These are phyloP conservation scores for Helminthosporium solani DNA, from an alignment of 2,329 filamentous ascomycete genomes.

Conservation along the genomic window DNA sequence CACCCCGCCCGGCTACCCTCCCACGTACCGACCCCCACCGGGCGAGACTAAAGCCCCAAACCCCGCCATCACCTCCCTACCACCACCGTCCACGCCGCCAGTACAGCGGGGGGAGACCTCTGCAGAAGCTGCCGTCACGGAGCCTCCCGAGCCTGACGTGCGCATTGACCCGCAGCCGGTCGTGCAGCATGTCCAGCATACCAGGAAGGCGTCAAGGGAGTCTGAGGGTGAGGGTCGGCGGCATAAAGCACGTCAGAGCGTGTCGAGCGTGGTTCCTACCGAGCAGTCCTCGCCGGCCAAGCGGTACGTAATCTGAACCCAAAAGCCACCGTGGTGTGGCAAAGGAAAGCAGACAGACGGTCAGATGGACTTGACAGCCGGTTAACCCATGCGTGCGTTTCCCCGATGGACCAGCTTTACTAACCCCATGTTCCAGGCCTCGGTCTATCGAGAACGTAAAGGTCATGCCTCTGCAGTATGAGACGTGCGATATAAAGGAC, in stretches of 20 bases:
- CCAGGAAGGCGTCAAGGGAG: slow-evolving; percentile 12
- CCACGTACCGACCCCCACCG: slow-evolving; percentile 39
- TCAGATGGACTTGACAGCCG: too few species aligned
- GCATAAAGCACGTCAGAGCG: slow-evolving; percentile 15
- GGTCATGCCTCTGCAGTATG: slow-evolving; percentile 72
- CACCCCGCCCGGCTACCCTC: slow-evolving; percentile 51
- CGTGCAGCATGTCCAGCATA: slow-evolving; percentile 17
- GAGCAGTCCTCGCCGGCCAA: slow-evolving; percentile 32
- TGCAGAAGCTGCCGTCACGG: slow-evolving; percentile 33
- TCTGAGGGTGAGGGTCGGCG: slow-evolving; percentile 11
- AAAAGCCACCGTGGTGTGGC: too few species aligned
- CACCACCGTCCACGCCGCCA: slow-evolving; percentile 16
- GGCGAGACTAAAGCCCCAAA: slow-evolving; percentile 7
- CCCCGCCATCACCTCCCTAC: slow-evolving; percentile 6
- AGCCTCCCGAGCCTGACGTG: slow-evolving; percentile 38
- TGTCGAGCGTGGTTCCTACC: slow-evolving; percentile 17
- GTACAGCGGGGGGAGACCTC: slow-evolving; percentile 36
- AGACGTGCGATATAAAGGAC: slow-evolving; percentile 78
- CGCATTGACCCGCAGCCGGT: slow-evolving; percentile 36
- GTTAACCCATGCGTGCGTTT: too few species aligned
- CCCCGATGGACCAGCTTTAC: too few species aligned
- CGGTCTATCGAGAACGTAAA: slow-evolving; percentile 49
- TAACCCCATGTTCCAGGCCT: slow-evolving; percentile 3
- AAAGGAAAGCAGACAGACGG: too few species aligned
- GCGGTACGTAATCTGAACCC: slow-evolving; percentile 4